A percentile compares a stretch with the other conserved stretches of the same genome.
phyloP scores from a whole-genome alignment of 2,329 filamentous ascomycete genomes.

The Gaeumannomyces sp. region DNA sequence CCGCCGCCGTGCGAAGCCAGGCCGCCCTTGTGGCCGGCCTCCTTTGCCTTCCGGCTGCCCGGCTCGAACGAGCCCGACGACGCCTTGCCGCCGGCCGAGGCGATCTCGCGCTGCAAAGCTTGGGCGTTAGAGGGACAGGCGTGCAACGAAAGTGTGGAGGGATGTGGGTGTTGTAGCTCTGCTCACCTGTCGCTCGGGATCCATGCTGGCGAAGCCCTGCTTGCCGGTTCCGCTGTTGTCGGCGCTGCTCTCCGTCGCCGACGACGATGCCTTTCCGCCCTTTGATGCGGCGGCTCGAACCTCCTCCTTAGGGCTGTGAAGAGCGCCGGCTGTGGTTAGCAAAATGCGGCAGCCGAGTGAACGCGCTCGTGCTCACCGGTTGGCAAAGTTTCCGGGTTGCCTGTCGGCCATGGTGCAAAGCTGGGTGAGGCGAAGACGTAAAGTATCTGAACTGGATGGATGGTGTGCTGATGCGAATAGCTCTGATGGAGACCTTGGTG shows the following conservation, averaged over 20 bases:
- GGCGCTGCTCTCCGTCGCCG: neutral
- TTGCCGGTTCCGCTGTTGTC: conserved; percentile 16
- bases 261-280: conserved; percentile 28
- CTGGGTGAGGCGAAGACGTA: neutral
- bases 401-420: conserved; percentile 18
- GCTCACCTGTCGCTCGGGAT: conserved; percentile 33
- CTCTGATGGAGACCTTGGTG: too few relatives aligned
- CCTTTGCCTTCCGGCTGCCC: conserved; percentile 43
- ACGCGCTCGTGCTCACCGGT: conserved; percentile 21
- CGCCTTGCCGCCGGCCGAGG: conserved; percentile 47
- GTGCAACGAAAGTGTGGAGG: conserved; percentile 19
- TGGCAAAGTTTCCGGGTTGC: conserved; percentile 34
- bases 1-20: neutral
- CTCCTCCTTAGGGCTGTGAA: conserved; percentile 34
- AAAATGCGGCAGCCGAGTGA: neutral
- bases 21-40: conserved; percentile 50
- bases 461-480: too few relatives aligned
- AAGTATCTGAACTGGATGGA: too few relatives aligned
- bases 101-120: conserved; percentile 40
- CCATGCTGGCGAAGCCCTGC: conserved; percentile 35
- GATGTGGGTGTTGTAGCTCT: conserved; percentile 14
- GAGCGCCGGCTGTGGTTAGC: conserved; percentile 1
- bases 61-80: conserved; percentile 49
- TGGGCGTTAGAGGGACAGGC: conserved; percentile 21
- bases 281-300: conserved; percentile 36